phyloP scores from a whole-genome alignment of 257 asterid genomes.

The Linderniella brevidens region DNA sequence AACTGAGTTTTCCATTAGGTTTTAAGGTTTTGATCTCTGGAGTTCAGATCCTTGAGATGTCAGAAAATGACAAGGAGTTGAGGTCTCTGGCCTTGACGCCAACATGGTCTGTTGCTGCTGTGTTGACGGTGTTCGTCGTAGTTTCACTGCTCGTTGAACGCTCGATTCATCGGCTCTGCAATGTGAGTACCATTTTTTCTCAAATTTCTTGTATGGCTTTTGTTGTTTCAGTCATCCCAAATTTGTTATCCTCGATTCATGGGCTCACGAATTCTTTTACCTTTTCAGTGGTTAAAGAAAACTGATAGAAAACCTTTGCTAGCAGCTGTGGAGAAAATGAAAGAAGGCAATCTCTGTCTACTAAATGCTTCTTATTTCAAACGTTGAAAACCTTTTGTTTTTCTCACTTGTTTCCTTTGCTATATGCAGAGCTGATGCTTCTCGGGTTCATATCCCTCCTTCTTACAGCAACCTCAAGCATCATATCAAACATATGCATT shows the following conservation, averaged over 20 bases:
- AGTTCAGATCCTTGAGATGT: slow-evolving; percentile 1
- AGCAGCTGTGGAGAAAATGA: slow-evolving; percentile 85
- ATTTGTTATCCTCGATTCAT: no score
- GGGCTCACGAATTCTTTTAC: slow-evolving; percentile 2
- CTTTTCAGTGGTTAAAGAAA: slow-evolving; percentile 71
- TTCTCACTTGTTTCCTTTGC: background rate
- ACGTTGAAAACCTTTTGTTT: background rate
- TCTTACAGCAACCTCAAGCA: slow-evolving; percentile 83
- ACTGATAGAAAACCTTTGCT: slow-evolving; percentile 73
- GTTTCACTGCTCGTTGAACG: slow-evolving; percentile 94
- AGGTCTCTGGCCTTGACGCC: slow-evolving; percentile 91
- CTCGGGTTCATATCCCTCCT: slow-evolving; percentile 96
- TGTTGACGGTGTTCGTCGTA: slow-evolving; percentile 67
- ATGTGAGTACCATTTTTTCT: slow-evolving; percentile 31
- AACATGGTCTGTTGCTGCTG: slow-evolving; percentile 97
- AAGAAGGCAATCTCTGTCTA: slow-evolving; percentile 34
- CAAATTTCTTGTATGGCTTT: background rate
- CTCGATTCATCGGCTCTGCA: slow-evolving; percentile 69
- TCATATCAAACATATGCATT: slow-evolving; percentile 77
- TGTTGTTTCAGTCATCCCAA: no score
- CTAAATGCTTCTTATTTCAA: background rate
- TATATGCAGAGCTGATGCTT: slow-evolving; percentile 81
- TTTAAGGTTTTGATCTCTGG: background rate
- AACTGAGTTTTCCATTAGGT: no score
- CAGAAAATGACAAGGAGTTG: slow-evolving; percentile 31